Conservation (phyloP, 495 filamentous ascomycete genomes). For the Tuber microsphaerosporum region DNA sequence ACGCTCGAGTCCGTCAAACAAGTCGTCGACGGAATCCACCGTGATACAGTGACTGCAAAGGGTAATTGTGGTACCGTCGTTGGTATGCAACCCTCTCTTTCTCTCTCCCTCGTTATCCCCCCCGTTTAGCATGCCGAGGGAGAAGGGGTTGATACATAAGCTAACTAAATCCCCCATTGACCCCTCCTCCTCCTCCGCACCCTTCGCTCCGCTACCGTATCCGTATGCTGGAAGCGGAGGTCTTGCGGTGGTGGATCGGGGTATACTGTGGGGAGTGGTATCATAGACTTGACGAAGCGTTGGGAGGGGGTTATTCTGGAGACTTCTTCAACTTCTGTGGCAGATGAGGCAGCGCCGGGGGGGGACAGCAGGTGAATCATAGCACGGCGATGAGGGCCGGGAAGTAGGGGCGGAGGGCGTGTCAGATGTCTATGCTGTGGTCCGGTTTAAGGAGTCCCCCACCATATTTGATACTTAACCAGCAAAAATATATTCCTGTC, state of each 20-base stretch:
- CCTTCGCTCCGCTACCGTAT: not conserved
- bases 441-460: no score
- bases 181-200: not conserved
- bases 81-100: constrained; percentile 16
- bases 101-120: not conserved
- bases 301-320: constrained; percentile 10
- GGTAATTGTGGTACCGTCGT: constrained; percentile 31
- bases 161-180: not conserved
- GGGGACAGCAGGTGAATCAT: not conserved
- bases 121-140: not conserved
- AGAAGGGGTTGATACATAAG: not conserved
- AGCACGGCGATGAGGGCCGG: not conserved
- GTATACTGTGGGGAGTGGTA: not conserved
- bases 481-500: no score
- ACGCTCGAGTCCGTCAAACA: constrained; percentile 39
- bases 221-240: not conserved
- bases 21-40: constrained; percentile 29
- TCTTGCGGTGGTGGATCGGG: not conserved
- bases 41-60: constrained; percentile 23
- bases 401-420: no score
- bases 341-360: not conserved
- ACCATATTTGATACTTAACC: no score
- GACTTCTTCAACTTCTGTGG: not conserved
- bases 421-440: no score
- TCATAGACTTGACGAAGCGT: constrained; percentile 9